A percentile compares a stretch with the other conserved stretches of the same genome.
phyloP scores from a whole-genome alignment of 805 yeast genomes.

The Cyberlindnera maclurae region DNA sequence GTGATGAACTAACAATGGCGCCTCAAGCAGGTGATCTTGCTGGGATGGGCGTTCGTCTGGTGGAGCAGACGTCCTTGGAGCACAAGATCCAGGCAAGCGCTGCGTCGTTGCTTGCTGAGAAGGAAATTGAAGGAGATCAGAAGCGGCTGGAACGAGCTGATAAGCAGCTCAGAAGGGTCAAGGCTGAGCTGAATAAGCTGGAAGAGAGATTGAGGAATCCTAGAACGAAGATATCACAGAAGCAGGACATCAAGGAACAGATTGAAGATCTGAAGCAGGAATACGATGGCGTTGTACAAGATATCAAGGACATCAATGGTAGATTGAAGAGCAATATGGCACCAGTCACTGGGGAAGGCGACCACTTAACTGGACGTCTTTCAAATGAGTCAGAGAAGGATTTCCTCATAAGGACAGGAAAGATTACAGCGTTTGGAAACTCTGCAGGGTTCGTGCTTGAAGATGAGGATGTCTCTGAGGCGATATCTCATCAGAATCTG shows the following conservation, averaged over 20 bases:
- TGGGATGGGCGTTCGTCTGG: constrained; percentile 44
- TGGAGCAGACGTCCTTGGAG: constrained; percentile 81
- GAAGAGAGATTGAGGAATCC: constrained; percentile 43
- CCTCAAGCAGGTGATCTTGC: constrained; percentile 2
- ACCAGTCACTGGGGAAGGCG: background rate
- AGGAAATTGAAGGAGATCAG: constrained; percentile 66
- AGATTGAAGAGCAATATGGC: constrained; percentile 32
- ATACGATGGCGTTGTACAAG: constrained; percentile 53
- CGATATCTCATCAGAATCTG: constrained; percentile 17
- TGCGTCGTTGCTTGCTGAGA: constrained; percentile 47
- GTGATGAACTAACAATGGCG: background rate
- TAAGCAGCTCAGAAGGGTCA: constrained; percentile 37
- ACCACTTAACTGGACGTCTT: constrained; percentile 24
- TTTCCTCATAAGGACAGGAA: constrained; percentile 79
- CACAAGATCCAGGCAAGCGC: constrained; percentile 64
- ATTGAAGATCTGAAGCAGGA: constrained; percentile 40
- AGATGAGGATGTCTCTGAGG: constrained; percentile 22
- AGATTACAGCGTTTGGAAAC: constrained; percentile 88
- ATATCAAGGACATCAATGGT: constrained; percentile 53
- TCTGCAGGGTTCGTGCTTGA: constrained; percentile 45
- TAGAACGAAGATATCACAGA: constrained; percentile 57
- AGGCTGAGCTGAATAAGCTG: constrained; percentile 38
- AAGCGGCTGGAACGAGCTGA: constrained; percentile 67
- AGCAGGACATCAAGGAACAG: constrained; percentile 47
- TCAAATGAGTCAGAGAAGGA: constrained; percentile 79